These are phyloP conservation scores for Eudorina sp. DNA, from an alignment of 139 green algal species.

Conservation along the genomic window DNA sequence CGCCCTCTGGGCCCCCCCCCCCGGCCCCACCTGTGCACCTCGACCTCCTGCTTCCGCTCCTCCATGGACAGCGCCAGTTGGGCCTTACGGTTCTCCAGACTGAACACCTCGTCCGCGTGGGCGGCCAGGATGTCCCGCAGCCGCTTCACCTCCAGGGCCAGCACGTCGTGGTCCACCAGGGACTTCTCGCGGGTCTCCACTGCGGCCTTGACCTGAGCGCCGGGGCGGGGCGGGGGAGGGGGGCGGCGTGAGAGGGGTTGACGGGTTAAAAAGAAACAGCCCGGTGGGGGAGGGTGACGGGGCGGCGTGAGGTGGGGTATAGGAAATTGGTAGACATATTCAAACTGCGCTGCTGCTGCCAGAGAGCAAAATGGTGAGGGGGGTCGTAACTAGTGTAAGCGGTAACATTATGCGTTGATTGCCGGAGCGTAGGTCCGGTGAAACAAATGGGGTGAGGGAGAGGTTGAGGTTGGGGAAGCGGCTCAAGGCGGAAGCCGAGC, in stretches of 20 bases:
- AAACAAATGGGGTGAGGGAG: not conserved
- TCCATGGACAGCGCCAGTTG: constrained; percentile 84
- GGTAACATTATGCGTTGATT: too few species aligned
- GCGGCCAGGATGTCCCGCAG: constrained; percentile 74
- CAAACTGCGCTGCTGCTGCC: too few species aligned
- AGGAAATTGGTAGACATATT: too few species aligned
- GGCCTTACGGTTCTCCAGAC: constrained; percentile 83
- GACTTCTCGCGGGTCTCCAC: constrained; percentile 80
- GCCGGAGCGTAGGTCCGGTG: too few species aligned
- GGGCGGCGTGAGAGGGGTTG: too few species aligned
- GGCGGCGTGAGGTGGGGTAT: too few species aligned
- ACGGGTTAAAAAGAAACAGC: too few species aligned
- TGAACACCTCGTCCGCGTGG: constrained; percentile 80
- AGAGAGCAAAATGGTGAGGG: too few species aligned
- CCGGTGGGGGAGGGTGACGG: too few species aligned
- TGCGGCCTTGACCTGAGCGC: constrained; percentile 50
- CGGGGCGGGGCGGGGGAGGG: too few species aligned
- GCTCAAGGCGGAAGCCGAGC: not conserved
- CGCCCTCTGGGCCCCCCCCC: too few species aligned
- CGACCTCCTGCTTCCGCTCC: constrained; percentile 85
- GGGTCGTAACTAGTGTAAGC: too few species aligned
- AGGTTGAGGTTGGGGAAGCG: not conserved
- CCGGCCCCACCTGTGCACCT: constrained; percentile 68
- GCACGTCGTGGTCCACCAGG: constrained; percentile 88
- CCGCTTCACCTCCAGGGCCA: constrained; percentile 83